These are phyloP conservation scores for Hericium rajendrae DNA, from an alignment of 768 basidiomycete species.

Conservation along the genomic window DNA sequence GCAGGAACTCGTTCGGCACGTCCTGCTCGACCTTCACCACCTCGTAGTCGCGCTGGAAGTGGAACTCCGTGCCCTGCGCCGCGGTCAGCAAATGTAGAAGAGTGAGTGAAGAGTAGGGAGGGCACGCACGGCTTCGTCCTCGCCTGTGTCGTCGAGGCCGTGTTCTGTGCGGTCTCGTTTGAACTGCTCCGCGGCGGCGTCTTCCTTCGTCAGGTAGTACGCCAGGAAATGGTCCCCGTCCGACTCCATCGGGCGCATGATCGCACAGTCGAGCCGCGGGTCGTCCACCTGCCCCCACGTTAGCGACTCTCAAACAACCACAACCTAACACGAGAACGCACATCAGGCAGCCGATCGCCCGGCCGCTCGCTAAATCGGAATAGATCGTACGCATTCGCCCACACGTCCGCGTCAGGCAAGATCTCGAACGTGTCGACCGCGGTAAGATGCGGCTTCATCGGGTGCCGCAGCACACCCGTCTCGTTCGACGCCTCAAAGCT, in stretches of 20 bases:
- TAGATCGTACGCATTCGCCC: slow-evolving; percentile 84
- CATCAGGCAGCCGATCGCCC: slow-evolving; percentile 66
- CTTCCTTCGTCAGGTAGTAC: slow-evolving; percentile 73
- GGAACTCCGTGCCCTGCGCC: slow-evolving; percentile 58
- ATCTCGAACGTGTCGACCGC: slow-evolving; percentile 79
- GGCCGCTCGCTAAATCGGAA: slow-evolving; percentile 82
- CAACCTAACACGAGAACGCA: slow-evolving; percentile 23
- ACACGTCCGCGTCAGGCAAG: slow-evolving; percentile 76
- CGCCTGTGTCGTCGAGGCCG: slow-evolving; percentile 34
- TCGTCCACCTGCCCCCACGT: slow-evolving; percentile 47
- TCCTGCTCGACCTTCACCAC: slow-evolving; percentile 82
- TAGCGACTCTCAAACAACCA: background rate
- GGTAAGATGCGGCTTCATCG: slow-evolving; percentile 64
- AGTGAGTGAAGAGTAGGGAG: too few relatives aligned
- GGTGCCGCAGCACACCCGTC: slow-evolving; percentile 54
- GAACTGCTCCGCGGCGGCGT: slow-evolving; percentile 57
- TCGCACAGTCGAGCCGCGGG: slow-evolving; percentile 76
- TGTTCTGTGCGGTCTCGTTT: slow-evolving; percentile 34
- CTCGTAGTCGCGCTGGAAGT: slow-evolving; percentile 78
- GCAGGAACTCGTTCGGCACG: slow-evolving; percentile 73
- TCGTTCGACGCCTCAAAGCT: slow-evolving; percentile 58
- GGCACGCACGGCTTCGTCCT: slow-evolving; percentile 41
- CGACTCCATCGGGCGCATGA: slow-evolving; percentile 79
- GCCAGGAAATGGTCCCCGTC: slow-evolving; percentile 84
- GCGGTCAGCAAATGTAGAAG: background rate